Conservation (phyloP, 257 asterid species). For the Scutellaria baicalensis region DNA sequence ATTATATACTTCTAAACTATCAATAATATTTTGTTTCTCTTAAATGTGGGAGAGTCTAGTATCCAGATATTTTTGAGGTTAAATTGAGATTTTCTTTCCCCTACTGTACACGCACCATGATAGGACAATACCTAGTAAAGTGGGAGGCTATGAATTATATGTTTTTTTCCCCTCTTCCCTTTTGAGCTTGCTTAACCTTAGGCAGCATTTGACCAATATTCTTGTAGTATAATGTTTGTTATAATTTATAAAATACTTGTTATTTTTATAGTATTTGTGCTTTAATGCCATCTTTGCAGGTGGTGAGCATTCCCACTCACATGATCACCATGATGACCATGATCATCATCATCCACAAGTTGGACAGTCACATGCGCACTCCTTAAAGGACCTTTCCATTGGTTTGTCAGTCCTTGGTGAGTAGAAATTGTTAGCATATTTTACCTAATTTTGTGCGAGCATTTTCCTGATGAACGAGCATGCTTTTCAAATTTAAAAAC, state of each 20-base stretch:
- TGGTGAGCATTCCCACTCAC: slow-evolving; percentile 79
- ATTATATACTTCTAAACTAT: no score
- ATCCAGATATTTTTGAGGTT: background rate
- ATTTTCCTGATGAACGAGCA: slow-evolving; percentile 2
- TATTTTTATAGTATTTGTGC: background rate
- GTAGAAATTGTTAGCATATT: slow-evolving; percentile 13
- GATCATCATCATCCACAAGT: slow-evolving; percentile 42
- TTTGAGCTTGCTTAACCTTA: slow-evolving; percentile 7
- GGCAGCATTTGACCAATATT: background rate
- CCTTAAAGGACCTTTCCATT: slow-evolving; percentile 78
- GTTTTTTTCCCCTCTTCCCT: background rate
- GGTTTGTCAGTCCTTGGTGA: slow-evolving; percentile 86
- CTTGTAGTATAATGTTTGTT: background rate
- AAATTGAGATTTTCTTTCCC: background rate
- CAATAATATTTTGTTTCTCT: no score
- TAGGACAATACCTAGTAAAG: background rate
- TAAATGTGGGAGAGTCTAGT: background rate
- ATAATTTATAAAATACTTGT: background rate
- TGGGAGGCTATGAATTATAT: background rate
- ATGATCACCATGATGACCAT: slow-evolving; percentile 53
- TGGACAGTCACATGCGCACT: slow-evolving; percentile 81
- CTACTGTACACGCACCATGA: background rate
- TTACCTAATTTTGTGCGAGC: background rate
- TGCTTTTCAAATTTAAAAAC: background rate
- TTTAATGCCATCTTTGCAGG: slow-evolving; percentile 42